Percentiles rank a stretch among this genome's conserved stretches.
Evolutionary conservation across 164 flowering plant species (phyloP).

Genomic region (Santalum album): DNA sequence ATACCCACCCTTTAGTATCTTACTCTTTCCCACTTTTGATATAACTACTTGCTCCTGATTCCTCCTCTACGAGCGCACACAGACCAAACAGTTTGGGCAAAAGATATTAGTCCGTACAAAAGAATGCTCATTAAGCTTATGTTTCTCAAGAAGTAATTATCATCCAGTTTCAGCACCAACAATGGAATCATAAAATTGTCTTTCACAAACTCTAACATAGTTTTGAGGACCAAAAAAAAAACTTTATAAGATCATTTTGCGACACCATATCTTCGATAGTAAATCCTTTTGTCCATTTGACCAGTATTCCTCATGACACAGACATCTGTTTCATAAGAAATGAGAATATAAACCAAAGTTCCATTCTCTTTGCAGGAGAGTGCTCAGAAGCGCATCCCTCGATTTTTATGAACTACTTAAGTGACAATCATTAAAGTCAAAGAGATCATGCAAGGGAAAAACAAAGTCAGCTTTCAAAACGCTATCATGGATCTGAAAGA

Average conservation of each 20-base stretch:
- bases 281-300: constrained; percentile 93
- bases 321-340: constrained; percentile 80
- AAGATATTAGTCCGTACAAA: too few relatives aligned
- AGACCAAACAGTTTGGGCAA: too few relatives aligned
- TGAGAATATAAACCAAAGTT: constrained; percentile 86
- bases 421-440: constrained; percentile 61
- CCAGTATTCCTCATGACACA: constrained; percentile 60
- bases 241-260: constrained; percentile 1
- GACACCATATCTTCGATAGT: constrained; percentile 68
- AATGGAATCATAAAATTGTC: too few relatives aligned
- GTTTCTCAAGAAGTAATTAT: too few relatives aligned
- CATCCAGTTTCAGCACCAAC: too few relatives aligned
- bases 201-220: too few relatives aligned
- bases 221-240: too few relatives aligned
- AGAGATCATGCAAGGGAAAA: constrained; percentile 54
- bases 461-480: background rate
- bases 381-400: constrained; percentile 33
- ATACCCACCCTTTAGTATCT: too few relatives aligned
- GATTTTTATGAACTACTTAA: constrained; percentile 57
- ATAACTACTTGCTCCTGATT: too few relatives aligned
- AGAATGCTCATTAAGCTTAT: too few relatives aligned
- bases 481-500: background rate
- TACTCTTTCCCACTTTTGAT: too few relatives aligned
- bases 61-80: too few relatives aligned
- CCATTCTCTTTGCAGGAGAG: constrained; percentile 34